Percentiles rank a stretch among this genome's conserved stretches.
Conservation (phyloP, 2,329 filamentous ascomycete species). For the Diaporthe destruens region DNA sequence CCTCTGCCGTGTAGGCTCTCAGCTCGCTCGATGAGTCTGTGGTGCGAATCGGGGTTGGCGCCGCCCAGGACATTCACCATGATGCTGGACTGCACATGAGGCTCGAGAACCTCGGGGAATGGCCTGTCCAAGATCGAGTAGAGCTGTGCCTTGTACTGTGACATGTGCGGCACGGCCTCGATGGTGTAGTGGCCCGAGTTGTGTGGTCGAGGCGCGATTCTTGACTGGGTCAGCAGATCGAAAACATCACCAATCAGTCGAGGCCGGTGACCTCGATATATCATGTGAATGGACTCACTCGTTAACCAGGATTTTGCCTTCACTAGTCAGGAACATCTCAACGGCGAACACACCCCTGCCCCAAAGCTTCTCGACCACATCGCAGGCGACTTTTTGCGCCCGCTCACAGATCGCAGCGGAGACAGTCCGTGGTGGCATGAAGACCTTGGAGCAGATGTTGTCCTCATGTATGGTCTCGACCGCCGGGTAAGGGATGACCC, state of each 20-base stretch:
- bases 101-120: constrained; percentile 68
- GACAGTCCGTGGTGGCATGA: constrained; percentile 83
- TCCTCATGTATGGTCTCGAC: constrained; percentile 97
- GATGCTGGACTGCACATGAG: constrained; percentile 72
- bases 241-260: not conserved
- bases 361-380: constrained; percentile 83
- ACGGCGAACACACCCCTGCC: constrained; percentile 96
- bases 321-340: constrained; percentile 89
- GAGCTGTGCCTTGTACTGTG: constrained; percentile 93
- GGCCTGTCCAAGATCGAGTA: constrained; percentile 79
- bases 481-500: constrained; percentile 80
- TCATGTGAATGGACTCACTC: not conserved
- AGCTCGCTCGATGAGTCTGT: constrained; percentile 61
- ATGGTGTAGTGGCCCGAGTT: constrained; percentile 98
- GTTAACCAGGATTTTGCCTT: constrained; percentile 60
- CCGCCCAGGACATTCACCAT: constrained; percentile 88
- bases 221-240: constrained; percentile 47
- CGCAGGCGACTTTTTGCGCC: constrained; percentile 82
- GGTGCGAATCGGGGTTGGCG: constrained; percentile 72
- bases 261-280: not conserved
- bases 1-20: constrained; percentile 57
- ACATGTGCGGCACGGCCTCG: constrained; percentile 86
- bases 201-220: constrained; percentile 82
- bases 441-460: constrained; percentile 93
- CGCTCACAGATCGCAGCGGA: constrained; percentile 68